Base-by-base conservation (phyloP, 2,329 filamentous ascomycete species). In the Aaosphaeria pasadenensis region DNA sequence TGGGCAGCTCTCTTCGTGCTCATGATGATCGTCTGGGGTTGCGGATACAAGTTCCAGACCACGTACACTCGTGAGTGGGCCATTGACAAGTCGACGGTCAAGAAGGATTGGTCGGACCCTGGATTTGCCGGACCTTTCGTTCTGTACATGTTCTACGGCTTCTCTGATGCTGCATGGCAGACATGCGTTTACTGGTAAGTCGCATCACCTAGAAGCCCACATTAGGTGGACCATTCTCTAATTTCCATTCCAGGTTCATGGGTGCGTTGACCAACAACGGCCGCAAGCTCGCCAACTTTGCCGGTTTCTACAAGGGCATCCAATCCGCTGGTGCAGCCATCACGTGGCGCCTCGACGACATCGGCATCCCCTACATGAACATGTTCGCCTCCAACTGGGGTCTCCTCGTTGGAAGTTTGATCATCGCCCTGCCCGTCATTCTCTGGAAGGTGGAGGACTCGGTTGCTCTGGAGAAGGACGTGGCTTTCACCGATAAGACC, bases 111-210 rank as follows among this genome's bases (percentile, higher is more conserved):
- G 85, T 78, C 75, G 2, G 77, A 83, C 47, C 71, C 76, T 30
- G 83, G 82, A 46, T 94, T 87, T 65, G 78, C 86, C 49, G 89
- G 87, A 0, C 88, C 88, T 9, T 89, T 95, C 82, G 89, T 95
- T 69, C 74, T 95, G 45, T 95, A 91, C 76, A 89, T 95, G 63
- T 91, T 91, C 71, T 95, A 94, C 67, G 90, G 90, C 38, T 86
- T 94, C 71, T 94, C 86, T 59, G 92, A 96, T 67, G 89, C 91
- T 39, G 82, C 85, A 46, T 96, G 90, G 86, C 92, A 97, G 76
- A 92, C 90, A 0, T 85, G 79, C 62, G 85, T 91, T 43, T 96
- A 97, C 78, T 96, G 91, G 91, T 81, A 68, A 59, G 77, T 42
- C 17, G 17, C 17, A 24, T 24, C 17, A 24, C 17, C 17, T 24